Percentiles rank a stretch among this genome's conserved stretches.
phyloP scores from a whole-genome alignment of 805 yeast genomes.

The Ogataea saltuana region DNA sequence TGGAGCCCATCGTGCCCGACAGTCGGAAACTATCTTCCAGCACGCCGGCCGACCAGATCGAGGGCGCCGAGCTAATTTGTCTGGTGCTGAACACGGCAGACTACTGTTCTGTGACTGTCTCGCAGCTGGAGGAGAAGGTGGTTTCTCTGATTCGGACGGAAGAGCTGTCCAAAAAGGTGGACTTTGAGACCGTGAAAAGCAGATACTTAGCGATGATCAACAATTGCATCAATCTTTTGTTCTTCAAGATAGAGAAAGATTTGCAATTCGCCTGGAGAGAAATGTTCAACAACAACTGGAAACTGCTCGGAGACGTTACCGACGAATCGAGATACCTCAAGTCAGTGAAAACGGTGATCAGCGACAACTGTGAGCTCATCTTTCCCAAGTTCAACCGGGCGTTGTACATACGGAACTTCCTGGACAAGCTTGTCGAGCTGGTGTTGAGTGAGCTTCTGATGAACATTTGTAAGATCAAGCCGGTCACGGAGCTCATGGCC shows the following conservation, averaged over 20 bases:
- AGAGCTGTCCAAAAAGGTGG: slow-evolving; percentile 41
- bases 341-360: slow-evolving; percentile 52
- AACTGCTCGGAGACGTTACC: slow-evolving; percentile 56
- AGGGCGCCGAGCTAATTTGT: slow-evolving; percentile 66
- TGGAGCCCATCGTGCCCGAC: slow-evolving; percentile 51
- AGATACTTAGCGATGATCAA: slow-evolving; percentile 59
- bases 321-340: slow-evolving; percentile 71
- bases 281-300: slow-evolving; percentile 77
- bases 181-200: slow-evolving; percentile 58
- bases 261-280: slow-evolving; percentile 79
- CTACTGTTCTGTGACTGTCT: slow-evolving; percentile 76
- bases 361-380: slow-evolving; percentile 46
- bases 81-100: slow-evolving; percentile 85
- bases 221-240: slow-evolving; percentile 53
- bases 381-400: slow-evolving; percentile 66
- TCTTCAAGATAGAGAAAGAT: slow-evolving; percentile 60
- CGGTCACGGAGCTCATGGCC: slow-evolving; percentile 66
- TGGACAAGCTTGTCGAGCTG: slow-evolving; percentile 74
- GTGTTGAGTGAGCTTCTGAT: slow-evolving; percentile 56
- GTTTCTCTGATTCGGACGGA: slow-evolving; percentile 39
- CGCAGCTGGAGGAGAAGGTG: slow-evolving; percentile 69
- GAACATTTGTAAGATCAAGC: slow-evolving; percentile 61
- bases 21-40: slow-evolving; percentile 30
- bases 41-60: slow-evolving; percentile 45
- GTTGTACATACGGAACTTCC: slow-evolving; percentile 66